Percentiles rank a stretch among this genome's conserved stretches.
Evolutionary conservation across 2,329 filamentous ascomycete genomes (phyloP).

Genomic region (Monosporascus sp.): DNA sequence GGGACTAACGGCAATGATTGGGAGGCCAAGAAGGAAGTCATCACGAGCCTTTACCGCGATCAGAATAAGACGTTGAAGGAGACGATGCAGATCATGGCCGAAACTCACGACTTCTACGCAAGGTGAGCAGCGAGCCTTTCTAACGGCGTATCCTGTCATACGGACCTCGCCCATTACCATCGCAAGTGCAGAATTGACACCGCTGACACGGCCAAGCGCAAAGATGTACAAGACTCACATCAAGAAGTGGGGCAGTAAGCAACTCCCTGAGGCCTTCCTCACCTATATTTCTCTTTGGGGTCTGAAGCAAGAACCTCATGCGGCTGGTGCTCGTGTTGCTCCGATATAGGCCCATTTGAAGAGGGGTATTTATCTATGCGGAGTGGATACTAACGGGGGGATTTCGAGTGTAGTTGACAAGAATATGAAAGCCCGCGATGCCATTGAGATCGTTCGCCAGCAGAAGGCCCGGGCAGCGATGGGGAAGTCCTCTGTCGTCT

Average conservation of each 20-base stretch:
- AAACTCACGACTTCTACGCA: constrained; percentile 48
- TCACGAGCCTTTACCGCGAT: constrained; percentile 13
- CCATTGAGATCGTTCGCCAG: constrained; percentile 26
- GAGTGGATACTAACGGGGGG: neutral
- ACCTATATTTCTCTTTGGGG: neutral
- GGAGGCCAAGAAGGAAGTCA: constrained; percentile 1
- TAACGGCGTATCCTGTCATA: neutral
- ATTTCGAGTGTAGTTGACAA: constrained; percentile 17
- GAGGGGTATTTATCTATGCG: too few relatives aligned
- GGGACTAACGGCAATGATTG: neutral
- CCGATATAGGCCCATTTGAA: neutral
- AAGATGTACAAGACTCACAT: constrained; percentile 28
- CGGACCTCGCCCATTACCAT: neutral
- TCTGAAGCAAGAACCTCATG: neutral
- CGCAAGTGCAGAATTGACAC: neutral
- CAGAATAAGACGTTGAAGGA: constrained; percentile 26
- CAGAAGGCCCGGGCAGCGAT: constrained; percentile 22
- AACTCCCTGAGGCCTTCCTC: neutral
- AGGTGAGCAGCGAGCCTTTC: constrained; percentile 17
- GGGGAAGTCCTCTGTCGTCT: constrained; percentile 23
- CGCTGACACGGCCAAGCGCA: constrained; percentile 15
- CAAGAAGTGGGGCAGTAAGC: constrained; percentile 22
- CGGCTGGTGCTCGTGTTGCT: neutral
- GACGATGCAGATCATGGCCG: constrained; percentile 24
- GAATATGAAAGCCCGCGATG: constrained; percentile 26